Conservation (phyloP, 2,329 filamentous ascomycete genomes). For the Neonectria coccinea region DNA sequence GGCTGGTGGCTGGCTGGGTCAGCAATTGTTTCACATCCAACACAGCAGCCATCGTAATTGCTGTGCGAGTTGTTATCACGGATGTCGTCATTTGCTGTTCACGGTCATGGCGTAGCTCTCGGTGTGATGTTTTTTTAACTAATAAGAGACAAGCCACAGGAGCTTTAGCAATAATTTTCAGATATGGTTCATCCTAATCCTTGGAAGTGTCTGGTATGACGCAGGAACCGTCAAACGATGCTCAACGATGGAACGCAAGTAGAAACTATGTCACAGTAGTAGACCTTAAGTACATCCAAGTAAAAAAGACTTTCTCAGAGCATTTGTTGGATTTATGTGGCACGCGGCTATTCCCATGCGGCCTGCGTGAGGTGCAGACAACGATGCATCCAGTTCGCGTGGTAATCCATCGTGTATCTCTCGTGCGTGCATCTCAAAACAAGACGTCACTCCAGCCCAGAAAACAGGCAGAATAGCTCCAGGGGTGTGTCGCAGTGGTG, state of each 20-base stretch:
- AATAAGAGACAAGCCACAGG: too few relatives aligned
- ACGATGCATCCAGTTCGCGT: constrained; percentile 1
- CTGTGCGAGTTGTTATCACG: background rate
- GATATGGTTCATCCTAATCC: background rate
- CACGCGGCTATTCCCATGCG: background rate
- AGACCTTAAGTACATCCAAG: too few relatives aligned
- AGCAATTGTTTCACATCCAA: background rate
- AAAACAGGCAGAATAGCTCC: background rate
- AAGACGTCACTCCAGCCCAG: constrained; percentile 17
- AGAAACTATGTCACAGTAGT: background rate
- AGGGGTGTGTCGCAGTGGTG: constrained; percentile 9
- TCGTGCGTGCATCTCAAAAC: background rate
- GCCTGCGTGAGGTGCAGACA: background rate
- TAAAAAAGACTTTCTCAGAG: background rate
- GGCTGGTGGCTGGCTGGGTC: background rate
- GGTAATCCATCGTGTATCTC: too few relatives aligned
- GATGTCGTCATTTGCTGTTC: too few relatives aligned
- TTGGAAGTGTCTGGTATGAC: background rate
- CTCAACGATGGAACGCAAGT: background rate
- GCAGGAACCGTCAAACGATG: background rate
- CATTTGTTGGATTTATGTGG: background rate
- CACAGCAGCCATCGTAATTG: background rate
- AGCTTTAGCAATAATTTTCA: background rate
- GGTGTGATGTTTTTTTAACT: background rate
- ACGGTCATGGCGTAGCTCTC: background rate